Percentiles rank a stretch among this genome's conserved stretches.
These are phyloP conservation scores for Chrysoporthe deuterocubensis DNA, from an alignment of 2,329 filamentous ascomycete species.

Conservation along the genomic window DNA sequence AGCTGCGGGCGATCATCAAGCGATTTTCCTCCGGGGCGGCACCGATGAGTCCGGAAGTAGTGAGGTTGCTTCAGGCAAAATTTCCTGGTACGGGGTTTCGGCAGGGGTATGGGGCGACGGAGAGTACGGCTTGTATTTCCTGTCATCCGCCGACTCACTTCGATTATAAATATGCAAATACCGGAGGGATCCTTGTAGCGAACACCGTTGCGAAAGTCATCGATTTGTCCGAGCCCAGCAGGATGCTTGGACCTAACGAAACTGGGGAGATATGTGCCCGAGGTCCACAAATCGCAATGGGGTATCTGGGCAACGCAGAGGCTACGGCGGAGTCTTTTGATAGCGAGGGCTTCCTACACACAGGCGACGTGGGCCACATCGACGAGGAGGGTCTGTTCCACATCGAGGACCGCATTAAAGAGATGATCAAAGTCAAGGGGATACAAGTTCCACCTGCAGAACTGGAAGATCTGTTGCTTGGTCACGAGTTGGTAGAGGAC, in stretches of 20 bases:
- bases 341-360: slow-evolving; percentile 60
- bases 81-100: slow-evolving; percentile 65
- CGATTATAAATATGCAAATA: slow-evolving; percentile 60
- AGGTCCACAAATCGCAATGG: slow-evolving; percentile 54
- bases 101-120: slow-evolving; percentile 72
- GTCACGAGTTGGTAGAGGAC: slow-evolving; percentile 52
- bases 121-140: slow-evolving; percentile 65
- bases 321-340: slow-evolving; percentile 55
- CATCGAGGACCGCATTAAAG: slow-evolving; percentile 66
- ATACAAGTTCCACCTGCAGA: slow-evolving; percentile 39
- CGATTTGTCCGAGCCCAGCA: slow-evolving; percentile 52
- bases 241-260: slow-evolving; percentile 55
- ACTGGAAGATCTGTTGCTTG: slow-evolving; percentile 36
- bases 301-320: slow-evolving; percentile 48
- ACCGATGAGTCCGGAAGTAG: slow-evolving; percentile 59
- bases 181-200: slow-evolving; percentile 59
- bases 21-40: slow-evolving; percentile 60
- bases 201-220: slow-evolving; percentile 64
- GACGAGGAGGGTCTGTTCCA: slow-evolving; percentile 59
- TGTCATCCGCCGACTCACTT: slow-evolving; percentile 60
- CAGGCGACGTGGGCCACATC: slow-evolving; percentile 60
- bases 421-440: slow-evolving; percentile 47
- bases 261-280: slow-evolving; percentile 48
- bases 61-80: slow-evolving; percentile 57
- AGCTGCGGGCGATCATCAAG: slow-evolving; percentile 44